These are phyloP conservation scores for Daldinia bambusicola DNA, from an alignment of 495 filamentous ascomycete species.

Conservation along the genomic window DNA sequence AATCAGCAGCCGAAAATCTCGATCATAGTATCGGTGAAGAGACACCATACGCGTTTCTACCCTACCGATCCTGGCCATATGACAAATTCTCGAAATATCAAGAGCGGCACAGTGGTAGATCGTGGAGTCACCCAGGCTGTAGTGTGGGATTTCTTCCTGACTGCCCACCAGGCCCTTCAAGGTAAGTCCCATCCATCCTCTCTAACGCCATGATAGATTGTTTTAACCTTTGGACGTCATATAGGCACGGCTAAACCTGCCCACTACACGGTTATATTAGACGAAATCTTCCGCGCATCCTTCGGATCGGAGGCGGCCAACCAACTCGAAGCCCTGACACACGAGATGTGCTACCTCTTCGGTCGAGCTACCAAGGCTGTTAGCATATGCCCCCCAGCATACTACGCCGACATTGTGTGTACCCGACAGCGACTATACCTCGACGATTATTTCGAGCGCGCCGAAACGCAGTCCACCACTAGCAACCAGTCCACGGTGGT, in stretches of 20 bases:
- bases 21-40: constrained; percentile 80
- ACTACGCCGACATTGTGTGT: constrained; percentile 83
- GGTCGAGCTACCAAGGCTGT: constrained; percentile 84
- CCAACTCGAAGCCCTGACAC: constrained; percentile 71
- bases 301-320: constrained; percentile 62
- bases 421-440: constrained; percentile 75
- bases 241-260: constrained; percentile 79
- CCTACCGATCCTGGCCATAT: constrained; percentile 60
- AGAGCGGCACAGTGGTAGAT: constrained; percentile 86
- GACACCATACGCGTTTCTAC: constrained; percentile 93
- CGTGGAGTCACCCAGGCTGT: constrained; percentile 79
- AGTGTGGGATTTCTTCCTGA: constrained; percentile 89
- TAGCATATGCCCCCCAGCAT: constrained; percentile 81
- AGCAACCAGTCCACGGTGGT: constrained; percentile 36
- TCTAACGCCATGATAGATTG: neutral
- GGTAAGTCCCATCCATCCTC: constrained; percentile 49
- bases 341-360: constrained; percentile 81
- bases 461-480: constrained; percentile 44
- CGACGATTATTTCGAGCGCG: constrained; percentile 64
- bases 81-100: constrained; percentile 68
- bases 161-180: constrained; percentile 83
- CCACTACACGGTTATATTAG: constrained; percentile 80
- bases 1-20: constrained; percentile 64
- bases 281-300: constrained; percentile 71
- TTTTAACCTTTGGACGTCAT: constrained; percentile 16